These are phyloP conservation scores for Phytophthora pinifolia DNA, from an alignment of 352 stramenopile species.

Conservation along the genomic window DNA sequence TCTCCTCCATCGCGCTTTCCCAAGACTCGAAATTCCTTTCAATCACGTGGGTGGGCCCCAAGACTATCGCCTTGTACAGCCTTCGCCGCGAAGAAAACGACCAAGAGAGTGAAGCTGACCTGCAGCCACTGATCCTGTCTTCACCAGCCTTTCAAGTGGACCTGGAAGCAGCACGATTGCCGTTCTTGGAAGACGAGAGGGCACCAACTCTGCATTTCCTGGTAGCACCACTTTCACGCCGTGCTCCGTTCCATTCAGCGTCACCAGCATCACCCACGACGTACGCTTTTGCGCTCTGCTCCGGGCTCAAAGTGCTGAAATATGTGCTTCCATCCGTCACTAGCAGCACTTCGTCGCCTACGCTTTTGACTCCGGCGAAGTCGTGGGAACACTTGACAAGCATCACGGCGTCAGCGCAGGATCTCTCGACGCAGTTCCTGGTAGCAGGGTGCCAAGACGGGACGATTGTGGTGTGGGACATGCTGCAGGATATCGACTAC, in stretches of 20 bases:
- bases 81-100: conserved; percentile 2
- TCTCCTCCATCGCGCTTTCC: conserved; percentile 24
- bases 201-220: conserved; percentile 27
- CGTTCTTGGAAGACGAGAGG: conserved; percentile 1
- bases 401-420: conserved; percentile 39
- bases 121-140: not conserved
- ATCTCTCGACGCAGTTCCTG: conserved; percentile 53
- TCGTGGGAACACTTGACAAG: conserved; percentile 40
- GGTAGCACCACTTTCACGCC: conserved; percentile 12
- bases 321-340: conserved; percentile 18
- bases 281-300: conserved; percentile 42
- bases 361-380: conserved; percentile 11
- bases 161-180: conserved; percentile 11
- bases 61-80: conserved; percentile 10
- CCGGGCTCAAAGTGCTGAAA: conserved; percentile 37
- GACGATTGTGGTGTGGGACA: conserved; percentile 51
- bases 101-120: not conserved
- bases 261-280: conserved; percentile 5
- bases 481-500: conserved; percentile 46
- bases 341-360: not conserved
- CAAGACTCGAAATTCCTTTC: conserved; percentile 30
- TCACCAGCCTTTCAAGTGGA: conserved; percentile 20
- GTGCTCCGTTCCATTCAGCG: not conserved
- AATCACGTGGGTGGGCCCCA: conserved; percentile 13
- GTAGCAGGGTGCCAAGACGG: conserved; percentile 48